Conservation (phyloP, 139 green algal genomes). For the Mesotaenium endlicherianum region DNA sequence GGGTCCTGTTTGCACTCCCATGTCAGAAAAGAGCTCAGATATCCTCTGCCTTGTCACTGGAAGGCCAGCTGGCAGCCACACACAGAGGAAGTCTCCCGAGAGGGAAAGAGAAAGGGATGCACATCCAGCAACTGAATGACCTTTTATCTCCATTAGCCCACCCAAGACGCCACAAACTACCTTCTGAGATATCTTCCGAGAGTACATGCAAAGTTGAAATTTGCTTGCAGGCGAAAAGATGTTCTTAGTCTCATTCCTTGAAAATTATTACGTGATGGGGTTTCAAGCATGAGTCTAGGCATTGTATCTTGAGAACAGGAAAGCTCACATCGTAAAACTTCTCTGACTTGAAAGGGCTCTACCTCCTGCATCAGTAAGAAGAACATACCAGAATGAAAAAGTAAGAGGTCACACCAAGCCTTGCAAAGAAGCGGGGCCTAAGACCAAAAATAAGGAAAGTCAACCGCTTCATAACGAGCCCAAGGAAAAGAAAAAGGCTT, state of each 20-base stretch:
- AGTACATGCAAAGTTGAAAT: neutral
- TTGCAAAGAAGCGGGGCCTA: no score
- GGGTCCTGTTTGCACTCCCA: no score
- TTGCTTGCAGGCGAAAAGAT: neutral
- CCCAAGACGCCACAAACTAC: neutral
- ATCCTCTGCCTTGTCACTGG: neutral
- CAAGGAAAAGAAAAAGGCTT: neutral
- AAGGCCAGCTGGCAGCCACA: neutral
- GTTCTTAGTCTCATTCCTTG: neutral
- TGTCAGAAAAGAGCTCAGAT: neutral
- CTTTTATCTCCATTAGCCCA: neutral
- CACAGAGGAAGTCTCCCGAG: neutral
- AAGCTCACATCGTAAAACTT: conserved; percentile 75
- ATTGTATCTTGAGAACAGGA: neutral
- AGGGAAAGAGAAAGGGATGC: neutral
- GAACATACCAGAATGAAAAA: neutral
- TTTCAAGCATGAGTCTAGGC: neutral
- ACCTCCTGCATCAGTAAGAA: conserved; percentile 68
- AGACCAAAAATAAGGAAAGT: neutral
- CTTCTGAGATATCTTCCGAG: conserved; percentile 17
- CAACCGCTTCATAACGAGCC: neutral
- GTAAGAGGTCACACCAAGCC: neutral
- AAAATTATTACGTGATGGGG: neutral
- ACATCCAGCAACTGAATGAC: neutral
- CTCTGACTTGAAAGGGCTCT: conserved; percentile 70